phyloP scores from a whole-genome alignment of 306 rosid genomes.

The Prunus mongolica region DNA sequence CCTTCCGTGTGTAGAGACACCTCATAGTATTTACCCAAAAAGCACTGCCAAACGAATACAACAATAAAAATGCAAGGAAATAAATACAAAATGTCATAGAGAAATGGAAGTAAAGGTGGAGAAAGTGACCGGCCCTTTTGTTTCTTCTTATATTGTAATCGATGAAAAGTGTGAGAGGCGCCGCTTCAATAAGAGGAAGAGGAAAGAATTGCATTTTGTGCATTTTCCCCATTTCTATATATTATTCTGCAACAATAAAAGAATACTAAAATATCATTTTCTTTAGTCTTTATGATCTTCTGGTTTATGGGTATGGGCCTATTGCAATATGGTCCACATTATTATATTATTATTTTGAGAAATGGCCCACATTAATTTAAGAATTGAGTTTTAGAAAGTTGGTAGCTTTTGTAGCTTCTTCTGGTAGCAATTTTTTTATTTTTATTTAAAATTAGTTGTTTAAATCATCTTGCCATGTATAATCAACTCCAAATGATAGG shows the following conservation, averaged over 20 bases:
- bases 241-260: constrained; percentile 1
- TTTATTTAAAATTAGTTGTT: not conserved
- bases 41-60: not conserved
- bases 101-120: not conserved
- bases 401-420: not conserved
- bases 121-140: constrained; percentile 7
- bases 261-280: not conserved
- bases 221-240: not conserved
- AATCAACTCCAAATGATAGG: not conserved
- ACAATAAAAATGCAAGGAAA: not conserved
- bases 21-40: no score
- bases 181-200: constrained; percentile 8
- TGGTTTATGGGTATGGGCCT: not conserved
- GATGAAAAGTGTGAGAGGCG: constrained; percentile 15
- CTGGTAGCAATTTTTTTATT: not conserved
- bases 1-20: accelerated
- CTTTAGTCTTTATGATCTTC: not conserved
- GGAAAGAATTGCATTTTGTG: not conserved
- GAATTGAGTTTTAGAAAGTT: not conserved
- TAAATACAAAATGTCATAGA: not conserved
- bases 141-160: not conserved
- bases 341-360: no score
- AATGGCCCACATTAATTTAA: not conserved
- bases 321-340: not conserved
- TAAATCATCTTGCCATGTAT: not conserved